Evolutionary conservation across 176 grass and related monocot genomes (phyloP).

Genomic region (Avena insularis): DNA sequence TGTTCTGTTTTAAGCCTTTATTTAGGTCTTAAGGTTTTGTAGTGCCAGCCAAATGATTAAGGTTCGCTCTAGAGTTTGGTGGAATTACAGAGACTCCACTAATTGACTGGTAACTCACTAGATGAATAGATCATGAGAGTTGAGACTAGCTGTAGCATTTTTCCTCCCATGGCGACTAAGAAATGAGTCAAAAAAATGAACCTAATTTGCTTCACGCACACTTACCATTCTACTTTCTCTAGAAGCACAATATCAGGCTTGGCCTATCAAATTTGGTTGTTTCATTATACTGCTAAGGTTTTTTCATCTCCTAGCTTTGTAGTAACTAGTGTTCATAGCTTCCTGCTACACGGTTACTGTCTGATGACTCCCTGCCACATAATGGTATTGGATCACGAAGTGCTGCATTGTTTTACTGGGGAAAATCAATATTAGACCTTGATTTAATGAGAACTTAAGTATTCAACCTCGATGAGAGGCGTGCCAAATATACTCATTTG

Average conservation of each 20-base stretch:
- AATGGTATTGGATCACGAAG: neutral
- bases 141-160: conserved; percentile 1
- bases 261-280: conserved; percentile 14
- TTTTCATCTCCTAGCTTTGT: neutral
- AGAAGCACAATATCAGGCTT: neutral
- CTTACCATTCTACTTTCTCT: neutral
- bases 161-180: neutral
- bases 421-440: neutral
- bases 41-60: neutral
- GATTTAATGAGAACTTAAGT: neutral
- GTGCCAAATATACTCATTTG: neutral
- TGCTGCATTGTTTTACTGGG: neutral
- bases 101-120: neutral
- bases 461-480: neutral
- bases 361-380: neutral
- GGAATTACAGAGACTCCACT: neutral
- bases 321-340: neutral
- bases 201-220: neutral
- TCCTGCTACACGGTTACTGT: too few species aligned
- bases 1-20: neutral
- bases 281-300: conserved; percentile 3
- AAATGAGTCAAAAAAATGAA: neutral
- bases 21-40: neutral
- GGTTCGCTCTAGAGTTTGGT: conserved; percentile 17
- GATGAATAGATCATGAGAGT: conserved; percentile 9